These are phyloP conservation scores for Suhomyces sp. DNA, from an alignment of 805 yeast genomes.

Conservation along the genomic window DNA sequence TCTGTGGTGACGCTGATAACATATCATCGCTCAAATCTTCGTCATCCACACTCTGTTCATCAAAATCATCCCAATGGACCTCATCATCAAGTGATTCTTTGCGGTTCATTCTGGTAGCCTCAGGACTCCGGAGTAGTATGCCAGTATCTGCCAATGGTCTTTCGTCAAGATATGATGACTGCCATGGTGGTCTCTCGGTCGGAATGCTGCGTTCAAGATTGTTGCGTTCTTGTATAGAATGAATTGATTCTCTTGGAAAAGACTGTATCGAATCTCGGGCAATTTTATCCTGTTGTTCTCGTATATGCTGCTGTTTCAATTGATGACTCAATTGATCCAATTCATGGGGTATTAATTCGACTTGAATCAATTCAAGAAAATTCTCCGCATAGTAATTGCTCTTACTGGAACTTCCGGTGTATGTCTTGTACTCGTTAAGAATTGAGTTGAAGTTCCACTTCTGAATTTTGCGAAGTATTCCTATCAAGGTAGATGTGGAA, in stretches of 20 bases:
- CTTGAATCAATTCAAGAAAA: slow-evolving; percentile 69
- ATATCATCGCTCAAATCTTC: slow-evolving; percentile 45
- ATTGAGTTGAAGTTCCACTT: slow-evolving; percentile 88
- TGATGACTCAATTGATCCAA: slow-evolving; percentile 28
- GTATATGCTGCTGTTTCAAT: slow-evolving; percentile 14
- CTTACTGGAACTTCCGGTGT: slow-evolving; percentile 60
- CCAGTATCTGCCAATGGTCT: neutral
- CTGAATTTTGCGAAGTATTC: slow-evolving; percentile 76
- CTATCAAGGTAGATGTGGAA: slow-evolving; percentile 74
- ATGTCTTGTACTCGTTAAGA: slow-evolving; percentile 79
- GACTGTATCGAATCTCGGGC: neutral
- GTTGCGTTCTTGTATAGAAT: too few species aligned
- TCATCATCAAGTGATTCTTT: slow-evolving; percentile 16
- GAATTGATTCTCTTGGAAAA: neutral
- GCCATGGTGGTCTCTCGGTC: neutral
- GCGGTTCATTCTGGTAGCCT: slow-evolving; percentile 1
- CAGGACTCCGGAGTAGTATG: slow-evolving; percentile 1
- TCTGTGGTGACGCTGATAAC: slow-evolving; percentile 66
- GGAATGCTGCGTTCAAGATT: too few species aligned
- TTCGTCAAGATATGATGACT: neutral
- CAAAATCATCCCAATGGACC: slow-evolving; percentile 21
- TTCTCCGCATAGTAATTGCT: slow-evolving; percentile 79
- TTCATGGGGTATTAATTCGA: slow-evolving; percentile 48
- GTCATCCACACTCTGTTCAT: slow-evolving; percentile 31
- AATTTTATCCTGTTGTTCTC: slow-evolving; percentile 4